Evolutionary conservation across 2,329 filamentous ascomycete genomes (phyloP).

Genomic region (Plenodomus lindquistii): DNA sequence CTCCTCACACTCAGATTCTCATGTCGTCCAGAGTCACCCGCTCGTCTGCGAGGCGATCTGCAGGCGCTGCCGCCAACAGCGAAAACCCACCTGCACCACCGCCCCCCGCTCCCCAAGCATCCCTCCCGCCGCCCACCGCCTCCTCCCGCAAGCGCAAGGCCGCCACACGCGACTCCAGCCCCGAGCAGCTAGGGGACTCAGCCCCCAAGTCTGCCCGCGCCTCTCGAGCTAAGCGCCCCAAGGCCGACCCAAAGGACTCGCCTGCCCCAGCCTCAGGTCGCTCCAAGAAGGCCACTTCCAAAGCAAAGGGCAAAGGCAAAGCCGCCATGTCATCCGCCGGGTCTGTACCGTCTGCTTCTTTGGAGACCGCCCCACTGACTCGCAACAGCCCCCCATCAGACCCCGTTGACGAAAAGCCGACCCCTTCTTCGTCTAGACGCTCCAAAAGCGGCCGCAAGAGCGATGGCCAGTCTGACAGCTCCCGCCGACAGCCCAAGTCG

Average conservation of each 20-base stretch:
- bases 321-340: conserved; percentile 72
- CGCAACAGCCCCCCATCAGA: conserved; percentile 62
- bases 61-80: conserved; percentile 55
- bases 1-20: conserved; percentile 58
- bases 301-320: too few relatives aligned
- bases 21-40: conserved; percentile 98
- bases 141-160: conserved; percentile 76
- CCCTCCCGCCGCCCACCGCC: conserved; percentile 13
- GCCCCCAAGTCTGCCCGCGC: conserved; percentile 35
- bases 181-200: conserved; percentile 51
- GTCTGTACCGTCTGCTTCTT: conserved; percentile 52
- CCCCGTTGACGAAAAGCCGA: conserved; percentile 65
- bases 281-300: conserved; percentile 64
- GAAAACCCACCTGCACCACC: conserved; percentile 44
- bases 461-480: conserved; percentile 38
- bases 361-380: conserved; percentile 21
- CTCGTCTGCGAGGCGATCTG: conserved; percentile 89
- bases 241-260: conserved; percentile 65
- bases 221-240: conserved; percentile 54
- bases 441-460: conserved; percentile 79
- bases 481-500: conserved; percentile 14
- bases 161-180: conserved; percentile 49
- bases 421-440: conserved; percentile 67
- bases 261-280: conserved; percentile 48
- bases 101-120: conserved; percentile 49